A percentile compares a stretch with the other conserved stretches of the same genome.
These are phyloP conservation scores for Chrysoporthe cubensis DNA, from an alignment of 2,329 filamentous ascomycete genomes.

Conservation along the genomic window DNA sequence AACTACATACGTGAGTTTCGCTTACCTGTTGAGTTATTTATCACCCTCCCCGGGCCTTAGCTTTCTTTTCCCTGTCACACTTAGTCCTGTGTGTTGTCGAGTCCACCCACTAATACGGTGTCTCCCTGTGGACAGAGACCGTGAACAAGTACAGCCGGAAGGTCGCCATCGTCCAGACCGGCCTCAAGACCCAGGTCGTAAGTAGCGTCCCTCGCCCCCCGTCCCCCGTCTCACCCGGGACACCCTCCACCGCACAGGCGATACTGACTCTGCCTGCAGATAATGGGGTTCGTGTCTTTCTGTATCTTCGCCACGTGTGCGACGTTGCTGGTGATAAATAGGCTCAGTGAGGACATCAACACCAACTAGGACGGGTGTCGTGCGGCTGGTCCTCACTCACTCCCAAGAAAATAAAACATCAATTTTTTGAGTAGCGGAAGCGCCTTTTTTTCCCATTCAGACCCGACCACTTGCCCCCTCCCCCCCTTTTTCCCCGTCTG, in stretches of 20 bases:
- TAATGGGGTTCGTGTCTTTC: constrained; percentile 64
- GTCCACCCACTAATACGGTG: too few species aligned
- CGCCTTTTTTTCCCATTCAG: not conserved
- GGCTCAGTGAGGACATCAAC: constrained; percentile 37
- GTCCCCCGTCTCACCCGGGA: not conserved
- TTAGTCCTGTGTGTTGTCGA: too few species aligned
- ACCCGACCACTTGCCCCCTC: too few species aligned
- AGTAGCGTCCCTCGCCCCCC: constrained; percentile 32
- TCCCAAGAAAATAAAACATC: not conserved
- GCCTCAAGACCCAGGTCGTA: constrained; percentile 89
- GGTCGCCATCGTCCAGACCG: constrained; percentile 85
- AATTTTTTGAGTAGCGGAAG: not conserved
- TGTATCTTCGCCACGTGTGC: constrained; percentile 69
- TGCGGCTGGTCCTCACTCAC: not conserved
- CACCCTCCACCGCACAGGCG: not conserved
- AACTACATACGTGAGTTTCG: constrained; percentile 74
- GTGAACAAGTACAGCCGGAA: constrained; percentile 80
- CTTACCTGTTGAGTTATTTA: not conserved
- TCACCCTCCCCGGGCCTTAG: not conserved
- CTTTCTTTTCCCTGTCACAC: too few species aligned
- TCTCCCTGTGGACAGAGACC: constrained; percentile 50
- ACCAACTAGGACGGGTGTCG: constrained; percentile 3
- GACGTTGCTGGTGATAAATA: constrained; percentile 60
- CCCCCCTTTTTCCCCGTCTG: not conserved
- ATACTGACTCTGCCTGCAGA: constrained; percentile 42